Conservation (phyloP, 108 stramenopile genomes). For the Cyclostephanos tholiformis region DNA sequence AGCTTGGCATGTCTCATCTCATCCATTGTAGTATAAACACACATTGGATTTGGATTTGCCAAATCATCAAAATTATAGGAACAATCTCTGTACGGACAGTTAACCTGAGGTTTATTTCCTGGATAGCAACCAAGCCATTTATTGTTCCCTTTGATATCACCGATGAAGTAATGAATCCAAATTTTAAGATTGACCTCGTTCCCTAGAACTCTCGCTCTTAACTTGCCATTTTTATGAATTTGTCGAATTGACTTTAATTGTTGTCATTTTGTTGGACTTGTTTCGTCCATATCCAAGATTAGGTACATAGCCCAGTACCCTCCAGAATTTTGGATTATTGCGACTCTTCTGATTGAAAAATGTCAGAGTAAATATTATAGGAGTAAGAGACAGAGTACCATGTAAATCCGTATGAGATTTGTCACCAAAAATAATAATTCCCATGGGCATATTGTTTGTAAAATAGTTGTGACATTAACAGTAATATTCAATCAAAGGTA, state of each 20-base stretch:
- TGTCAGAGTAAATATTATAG: background rate
- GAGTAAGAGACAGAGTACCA: background rate
- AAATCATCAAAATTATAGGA: background rate
- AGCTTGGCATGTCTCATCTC: background rate
- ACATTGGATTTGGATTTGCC: background rate
- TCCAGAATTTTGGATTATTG: background rate
- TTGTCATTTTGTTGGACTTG: background rate
- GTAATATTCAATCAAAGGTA: background rate
- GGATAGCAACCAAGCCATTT: constrained; percentile 7
- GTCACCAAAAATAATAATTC: background rate
- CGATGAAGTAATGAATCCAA: constrained; percentile 10
- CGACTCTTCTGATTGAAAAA: background rate
- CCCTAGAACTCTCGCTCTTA: background rate
- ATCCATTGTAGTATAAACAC: background rate
- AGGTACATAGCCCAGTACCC: background rate
- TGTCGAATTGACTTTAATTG: background rate
- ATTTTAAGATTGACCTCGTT: background rate
- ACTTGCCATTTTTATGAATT: background rate
- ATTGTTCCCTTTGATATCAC: constrained; percentile 3
- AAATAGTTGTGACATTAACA: background rate
- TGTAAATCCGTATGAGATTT: background rate
- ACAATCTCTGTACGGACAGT: constrained; percentile 4
- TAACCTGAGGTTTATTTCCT: background rate
- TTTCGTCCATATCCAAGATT: background rate
- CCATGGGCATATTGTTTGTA: background rate